Evolutionary conservation across 139 green algal genomes (phyloP).

Genomic region (Closterium sp.): DNA sequence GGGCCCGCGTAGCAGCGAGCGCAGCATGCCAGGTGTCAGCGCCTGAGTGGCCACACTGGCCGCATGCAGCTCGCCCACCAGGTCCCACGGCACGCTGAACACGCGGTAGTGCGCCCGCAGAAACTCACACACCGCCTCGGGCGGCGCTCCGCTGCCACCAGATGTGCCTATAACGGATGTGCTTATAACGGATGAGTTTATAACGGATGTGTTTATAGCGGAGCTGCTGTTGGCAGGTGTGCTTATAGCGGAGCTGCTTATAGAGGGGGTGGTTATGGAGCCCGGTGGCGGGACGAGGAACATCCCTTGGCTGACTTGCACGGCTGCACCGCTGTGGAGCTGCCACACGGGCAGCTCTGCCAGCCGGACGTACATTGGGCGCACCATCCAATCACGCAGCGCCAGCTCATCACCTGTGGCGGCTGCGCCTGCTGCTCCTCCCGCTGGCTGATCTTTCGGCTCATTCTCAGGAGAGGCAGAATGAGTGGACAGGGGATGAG

Average conservation of each 20-base stretch:
- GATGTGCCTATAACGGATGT: background rate
- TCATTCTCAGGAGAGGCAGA: background rate
- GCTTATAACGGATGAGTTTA: too few relatives aligned
- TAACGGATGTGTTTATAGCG: background rate
- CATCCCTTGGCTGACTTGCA: constrained; percentile 58
- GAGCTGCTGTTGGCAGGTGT: background rate
- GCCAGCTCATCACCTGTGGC: background rate
- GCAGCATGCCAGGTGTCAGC: constrained; percentile 58
- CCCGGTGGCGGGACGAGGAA: constrained; percentile 59
- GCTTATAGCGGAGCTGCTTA: too few relatives aligned
- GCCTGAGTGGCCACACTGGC: constrained; percentile 54
- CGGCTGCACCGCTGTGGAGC: constrained; percentile 58
- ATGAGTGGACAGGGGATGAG: background rate
- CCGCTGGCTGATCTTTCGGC: background rate
- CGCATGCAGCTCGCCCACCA: constrained; percentile 54
- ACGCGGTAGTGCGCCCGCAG: constrained; percentile 38
- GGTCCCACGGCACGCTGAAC: constrained; percentile 27
- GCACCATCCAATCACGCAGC: constrained; percentile 20
- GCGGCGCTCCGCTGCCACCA: background rate
- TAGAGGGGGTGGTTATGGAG: too few relatives aligned
- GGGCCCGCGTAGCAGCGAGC: constrained; percentile 53
- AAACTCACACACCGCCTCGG: constrained; percentile 23
- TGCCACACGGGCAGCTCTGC: constrained; percentile 59
- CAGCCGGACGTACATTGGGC: constrained; percentile 54
- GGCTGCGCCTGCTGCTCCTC: background rate